These are phyloP conservation scores for Globisporangium iwayamae DNA, from an alignment of 352 stramenopile genomes.

Conservation along the genomic window DNA sequence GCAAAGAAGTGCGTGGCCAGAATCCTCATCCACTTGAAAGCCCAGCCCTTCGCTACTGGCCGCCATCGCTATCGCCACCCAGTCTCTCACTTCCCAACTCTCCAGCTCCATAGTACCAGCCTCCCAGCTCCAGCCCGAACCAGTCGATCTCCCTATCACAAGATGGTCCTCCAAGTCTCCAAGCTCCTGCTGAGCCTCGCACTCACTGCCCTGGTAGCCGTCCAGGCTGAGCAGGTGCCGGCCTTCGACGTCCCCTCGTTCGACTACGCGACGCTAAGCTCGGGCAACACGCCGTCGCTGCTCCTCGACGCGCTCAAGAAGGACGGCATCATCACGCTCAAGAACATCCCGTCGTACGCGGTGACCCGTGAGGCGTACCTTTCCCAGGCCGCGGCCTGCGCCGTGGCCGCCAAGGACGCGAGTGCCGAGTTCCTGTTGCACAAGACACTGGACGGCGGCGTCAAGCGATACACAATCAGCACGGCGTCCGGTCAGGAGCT, in stretches of 20 bases:
- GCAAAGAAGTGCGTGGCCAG: too few species aligned
- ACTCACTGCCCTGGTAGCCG: background rate
- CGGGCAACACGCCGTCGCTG: slow-evolving; percentile 25
- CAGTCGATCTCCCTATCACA: background rate
- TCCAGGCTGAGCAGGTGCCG: slow-evolving; percentile 14
- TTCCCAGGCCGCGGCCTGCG: slow-evolving; percentile 41
- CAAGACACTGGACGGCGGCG: slow-evolving; percentile 63
- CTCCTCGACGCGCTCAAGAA: slow-evolving; percentile 53
- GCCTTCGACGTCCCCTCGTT: slow-evolving; percentile 50
- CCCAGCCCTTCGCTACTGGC: background rate
- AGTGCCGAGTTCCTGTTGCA: slow-evolving; percentile 40
- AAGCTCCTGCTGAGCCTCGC: slow-evolving; percentile 13
- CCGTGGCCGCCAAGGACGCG: slow-evolving; percentile 24
- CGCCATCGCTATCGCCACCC: background rate
- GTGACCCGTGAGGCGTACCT: slow-evolving; percentile 43
- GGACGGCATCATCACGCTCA: slow-evolving; percentile 66
- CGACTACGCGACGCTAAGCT: slow-evolving; percentile 42
- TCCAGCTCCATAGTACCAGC: background rate
- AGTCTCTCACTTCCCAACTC: background rate
- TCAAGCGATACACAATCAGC: slow-evolving; percentile 70
- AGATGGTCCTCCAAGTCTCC: slow-evolving; percentile 12
- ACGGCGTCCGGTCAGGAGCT: slow-evolving; percentile 39
- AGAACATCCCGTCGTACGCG: slow-evolving; percentile 54
- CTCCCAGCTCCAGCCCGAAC: background rate
- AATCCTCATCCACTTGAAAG: background rate